Base-by-base conservation (phyloP, 352 stramenopile species). In the Phytopythium boreale region DNA sequence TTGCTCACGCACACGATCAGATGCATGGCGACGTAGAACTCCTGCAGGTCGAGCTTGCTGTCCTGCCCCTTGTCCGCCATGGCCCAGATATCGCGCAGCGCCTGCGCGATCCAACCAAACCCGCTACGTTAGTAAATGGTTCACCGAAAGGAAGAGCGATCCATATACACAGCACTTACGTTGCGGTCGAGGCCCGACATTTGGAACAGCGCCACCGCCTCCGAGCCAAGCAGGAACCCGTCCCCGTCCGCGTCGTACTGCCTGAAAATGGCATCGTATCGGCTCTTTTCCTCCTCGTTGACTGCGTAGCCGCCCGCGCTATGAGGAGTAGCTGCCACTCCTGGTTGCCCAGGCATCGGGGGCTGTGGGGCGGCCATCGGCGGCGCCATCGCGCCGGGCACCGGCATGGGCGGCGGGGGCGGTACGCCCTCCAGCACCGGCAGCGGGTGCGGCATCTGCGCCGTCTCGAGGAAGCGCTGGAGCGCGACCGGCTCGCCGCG, bases 21-120 rank as follows among this genome's bases (percentile, higher is more conserved):
- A 67, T 98, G 96, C 96, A 98, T 98, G 1, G 94, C 94, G 22
- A 98, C 83, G 70, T 95, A 97, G 71, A 98, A 98, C 68, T 98
- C 96, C 27, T 95, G 76, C 27, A 82, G 64, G 62, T 96, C 93
- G 36, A 98, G 84, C 52, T 90, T 89, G 67, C 95, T 98, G 71
- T 98, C 89, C 15, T 97, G 91, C 22, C 80, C 83, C 19, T 76
- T 76, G 76, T 98, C 96, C 0, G 89, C 88, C 75, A 98, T 87
- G 10, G 87, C 83, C 96, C 96, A 98, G 41, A 98, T 93, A 36
- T 88, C 71, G 43, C 93, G 84, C 44, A 98, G 76, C 17, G 85
- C 63, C 73, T 92, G 59, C n/a, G 36, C 50, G 50, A 11, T 41
- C 10, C 46, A 52, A 37, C 17, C 56, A 31, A 66, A 58, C 55